Percentiles rank a stretch among this genome's conserved stretches.
Evolutionary conservation across 1,139 yeast genomes (phyloP).

Genomic region (Debaryomyces robertsiae): DNA sequence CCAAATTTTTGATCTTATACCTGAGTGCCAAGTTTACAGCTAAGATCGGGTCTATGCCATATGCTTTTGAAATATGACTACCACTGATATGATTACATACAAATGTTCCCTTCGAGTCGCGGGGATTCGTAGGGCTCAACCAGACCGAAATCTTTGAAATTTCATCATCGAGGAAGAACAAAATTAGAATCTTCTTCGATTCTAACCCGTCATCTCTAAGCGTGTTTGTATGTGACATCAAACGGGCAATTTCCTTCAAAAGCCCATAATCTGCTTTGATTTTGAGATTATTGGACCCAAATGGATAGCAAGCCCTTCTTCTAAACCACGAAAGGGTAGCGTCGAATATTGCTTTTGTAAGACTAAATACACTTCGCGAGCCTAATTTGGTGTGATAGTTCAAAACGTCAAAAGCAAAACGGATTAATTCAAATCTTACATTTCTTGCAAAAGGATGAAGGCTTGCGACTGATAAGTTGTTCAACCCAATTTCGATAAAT

Average conservation of each 20-base stretch:
- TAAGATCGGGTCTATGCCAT: slow-evolving; percentile 66
- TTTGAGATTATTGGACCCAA: slow-evolving; percentile 77
- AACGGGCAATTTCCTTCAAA: slow-evolving; percentile 53
- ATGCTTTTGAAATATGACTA: slow-evolving; percentile 53
- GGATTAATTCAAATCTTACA: slow-evolving; percentile 71
- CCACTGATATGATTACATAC: slow-evolving; percentile 37
- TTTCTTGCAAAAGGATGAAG: slow-evolving; percentile 80
- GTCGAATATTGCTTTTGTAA: slow-evolving; percentile 58
- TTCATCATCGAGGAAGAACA: slow-evolving; percentile 75
- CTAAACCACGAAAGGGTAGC: slow-evolving; percentile 83
- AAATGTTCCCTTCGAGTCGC: slow-evolving; percentile 41
- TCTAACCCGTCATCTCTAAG: slow-evolving; percentile 32
- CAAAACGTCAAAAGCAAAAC: slow-evolving; percentile 68
- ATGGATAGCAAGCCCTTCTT: slow-evolving; percentile 68
- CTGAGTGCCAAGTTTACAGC: slow-evolving; percentile 74
- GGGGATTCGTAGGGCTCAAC: slow-evolving; percentile 64
- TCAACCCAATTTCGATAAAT: slow-evolving; percentile 60
- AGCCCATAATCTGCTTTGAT: slow-evolving; percentile 69
- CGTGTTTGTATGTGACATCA: slow-evolving; percentile 27
- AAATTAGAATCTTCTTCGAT: slow-evolving; percentile 52
- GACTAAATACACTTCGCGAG: slow-evolving; percentile 44
- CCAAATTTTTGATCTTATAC: slow-evolving; percentile 46
- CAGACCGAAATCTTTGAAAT: slow-evolving; percentile 72
- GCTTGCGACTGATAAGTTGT: slow-evolving; percentile 60
- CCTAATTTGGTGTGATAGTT: slow-evolving; percentile 54